Evolutionary conservation across 495 filamentous ascomycete species (phyloP).

Genomic region (Trichoderma gamsii): DNA sequence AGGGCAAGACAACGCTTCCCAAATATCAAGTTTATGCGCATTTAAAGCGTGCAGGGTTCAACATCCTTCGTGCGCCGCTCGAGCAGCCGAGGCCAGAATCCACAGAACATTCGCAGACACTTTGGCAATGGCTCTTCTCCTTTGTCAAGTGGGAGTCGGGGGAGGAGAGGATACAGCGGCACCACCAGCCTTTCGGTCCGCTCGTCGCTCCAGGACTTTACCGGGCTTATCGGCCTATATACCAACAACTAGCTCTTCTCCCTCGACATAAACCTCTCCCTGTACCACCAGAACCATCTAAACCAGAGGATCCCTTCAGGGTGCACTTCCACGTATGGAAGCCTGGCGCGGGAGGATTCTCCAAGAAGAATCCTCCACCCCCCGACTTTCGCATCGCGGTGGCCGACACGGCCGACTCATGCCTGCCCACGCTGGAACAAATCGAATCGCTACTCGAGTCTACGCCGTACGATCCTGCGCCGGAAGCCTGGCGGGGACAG

Average conservation of each 20-base stretch:
- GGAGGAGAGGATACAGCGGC: neutral
- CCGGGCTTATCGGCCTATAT: slow-evolving; percentile 72
- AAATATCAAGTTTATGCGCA: slow-evolving; percentile 81
- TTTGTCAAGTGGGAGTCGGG: slow-evolving; percentile 22
- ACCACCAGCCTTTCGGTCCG: slow-evolving; percentile 49
- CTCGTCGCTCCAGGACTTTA: slow-evolving; percentile 72
- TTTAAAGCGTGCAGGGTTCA: slow-evolving; percentile 78
- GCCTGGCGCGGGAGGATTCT: slow-evolving; percentile 55
- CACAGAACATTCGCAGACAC: slow-evolving; percentile 15
- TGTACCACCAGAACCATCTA: slow-evolving; percentile 20
- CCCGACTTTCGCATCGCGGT: slow-evolving; percentile 83
- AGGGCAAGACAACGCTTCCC: slow-evolving; percentile 62
- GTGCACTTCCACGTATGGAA: slow-evolving; percentile 78
- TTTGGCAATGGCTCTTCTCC: slow-evolving; percentile 41
- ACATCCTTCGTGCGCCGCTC: slow-evolving; percentile 60
- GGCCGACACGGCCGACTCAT: slow-evolving; percentile 63
- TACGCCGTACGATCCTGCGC: slow-evolving; percentile 57
- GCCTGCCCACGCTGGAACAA: slow-evolving; percentile 66
- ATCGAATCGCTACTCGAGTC: slow-evolving; percentile 58
- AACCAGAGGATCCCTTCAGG: slow-evolving; percentile 53
- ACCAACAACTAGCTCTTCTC: slow-evolving; percentile 66
- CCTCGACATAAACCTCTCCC: slow-evolving; percentile 60
- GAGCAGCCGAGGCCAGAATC: slow-evolving; percentile 10
- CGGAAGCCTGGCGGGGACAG: slow-evolving; percentile 42
- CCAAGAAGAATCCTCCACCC: slow-evolving; percentile 63